Evolutionary conservation across 2,329 filamentous ascomycete species (phyloP).

Genomic region (Blastomyces gilchristii): DNA sequence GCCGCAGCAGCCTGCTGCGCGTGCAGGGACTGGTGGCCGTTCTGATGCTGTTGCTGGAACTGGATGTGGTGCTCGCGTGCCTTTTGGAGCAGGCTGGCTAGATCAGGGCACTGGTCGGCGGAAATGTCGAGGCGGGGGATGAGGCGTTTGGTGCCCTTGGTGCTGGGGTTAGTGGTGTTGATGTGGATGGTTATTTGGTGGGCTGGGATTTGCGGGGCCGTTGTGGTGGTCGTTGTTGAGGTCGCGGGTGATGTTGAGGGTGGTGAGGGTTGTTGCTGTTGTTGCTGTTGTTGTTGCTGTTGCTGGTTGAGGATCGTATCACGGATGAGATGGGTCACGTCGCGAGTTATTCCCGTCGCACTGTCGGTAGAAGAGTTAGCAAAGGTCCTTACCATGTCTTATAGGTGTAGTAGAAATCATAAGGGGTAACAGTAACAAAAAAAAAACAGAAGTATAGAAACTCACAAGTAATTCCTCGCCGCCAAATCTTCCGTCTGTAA

Average conservation of each 20-base stretch:
- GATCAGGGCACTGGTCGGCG: conserved; percentile 27
- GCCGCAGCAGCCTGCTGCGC: conserved; percentile 4
- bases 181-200: conserved; percentile 25
- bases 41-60: conserved; percentile 14
- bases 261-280: background rate
- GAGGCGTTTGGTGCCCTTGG: conserved; percentile 25
- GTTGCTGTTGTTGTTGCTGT: background rate
- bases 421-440: background rate
- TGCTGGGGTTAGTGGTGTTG: conserved; percentile 20
- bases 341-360: conserved; percentile 33
- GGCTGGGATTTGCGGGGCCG: conserved; percentile 9
- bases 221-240: conserved; percentile 10
- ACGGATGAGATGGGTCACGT: conserved; percentile 34
- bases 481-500: conserved; percentile 20
- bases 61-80: conserved; percentile 23
- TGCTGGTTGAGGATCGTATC: conserved; percentile 24
- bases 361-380: conserved; percentile 22
- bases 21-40: conserved; percentile 11
- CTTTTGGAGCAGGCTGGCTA: conserved; percentile 25
- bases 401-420: background rate
- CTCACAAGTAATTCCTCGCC: conserved; percentile 35
- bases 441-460: conserved; percentile 3
- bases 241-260: background rate
- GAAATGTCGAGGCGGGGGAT: conserved; percentile 30
- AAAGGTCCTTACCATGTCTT: background rate